Evolutionary conservation across 2,329 filamentous ascomycete genomes (phyloP).

Genomic region (Ceratocystis colombiana): DNA sequence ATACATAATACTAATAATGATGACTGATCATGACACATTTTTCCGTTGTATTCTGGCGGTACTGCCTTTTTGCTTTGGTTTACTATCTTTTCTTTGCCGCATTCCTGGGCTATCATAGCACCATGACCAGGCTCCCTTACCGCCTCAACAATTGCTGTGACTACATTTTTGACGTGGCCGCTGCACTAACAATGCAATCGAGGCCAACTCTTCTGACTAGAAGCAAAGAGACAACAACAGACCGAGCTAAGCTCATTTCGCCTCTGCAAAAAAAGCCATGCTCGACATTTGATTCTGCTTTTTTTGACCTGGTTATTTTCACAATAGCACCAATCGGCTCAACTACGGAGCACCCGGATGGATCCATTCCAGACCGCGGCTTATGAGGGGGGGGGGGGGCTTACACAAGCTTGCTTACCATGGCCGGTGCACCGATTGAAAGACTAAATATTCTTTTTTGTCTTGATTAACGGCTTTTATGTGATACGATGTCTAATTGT

Average conservation of each 20-base stretch:
- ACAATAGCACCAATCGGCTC: background rate
- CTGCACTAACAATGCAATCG: background rate
- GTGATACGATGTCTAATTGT: slow-evolving; percentile 1
- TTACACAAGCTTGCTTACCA: background rate
- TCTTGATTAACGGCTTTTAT: background rate
- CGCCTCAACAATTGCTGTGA: background rate
- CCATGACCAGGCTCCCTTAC: background rate
- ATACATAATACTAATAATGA: too few relatives aligned
- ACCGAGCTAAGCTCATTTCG: too few relatives aligned
- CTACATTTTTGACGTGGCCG: background rate
- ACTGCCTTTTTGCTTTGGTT: background rate
- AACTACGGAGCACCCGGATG: slow-evolving; percentile 19
- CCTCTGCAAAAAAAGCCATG: too few relatives aligned
- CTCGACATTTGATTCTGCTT: background rate
- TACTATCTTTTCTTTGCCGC: background rate
- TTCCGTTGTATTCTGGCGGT: background rate
- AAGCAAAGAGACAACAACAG: too few relatives aligned
- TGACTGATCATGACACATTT: slow-evolving; percentile 4
- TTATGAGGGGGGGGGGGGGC: background rate
- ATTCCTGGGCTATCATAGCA: background rate
- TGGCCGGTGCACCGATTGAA: background rate
- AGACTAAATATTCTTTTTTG: background rate
- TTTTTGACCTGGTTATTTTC: background rate
- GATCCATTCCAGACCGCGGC: slow-evolving; percentile 11
- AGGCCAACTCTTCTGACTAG: background rate